phyloP scores from a whole-genome alignment of 768 basidiomycete genomes.

The Phanerochaete carnosa region DNA sequence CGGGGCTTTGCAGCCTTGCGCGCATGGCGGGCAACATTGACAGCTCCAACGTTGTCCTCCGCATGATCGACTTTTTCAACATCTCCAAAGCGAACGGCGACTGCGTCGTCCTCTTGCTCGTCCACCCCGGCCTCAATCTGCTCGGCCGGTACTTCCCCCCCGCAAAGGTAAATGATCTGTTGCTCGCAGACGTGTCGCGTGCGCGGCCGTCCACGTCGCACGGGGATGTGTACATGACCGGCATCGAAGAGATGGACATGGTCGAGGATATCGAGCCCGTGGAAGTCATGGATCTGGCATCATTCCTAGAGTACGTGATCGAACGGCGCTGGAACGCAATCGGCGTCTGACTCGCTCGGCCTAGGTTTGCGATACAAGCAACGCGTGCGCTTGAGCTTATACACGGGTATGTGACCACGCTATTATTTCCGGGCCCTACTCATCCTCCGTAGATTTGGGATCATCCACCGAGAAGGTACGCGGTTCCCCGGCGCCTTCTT shows the following conservation, averaged over 20 bases:
- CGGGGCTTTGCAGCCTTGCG: conserved; percentile 38
- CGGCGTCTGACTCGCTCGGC: not conserved
- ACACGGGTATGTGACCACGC: conserved; percentile 32
- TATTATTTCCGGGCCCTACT: not conserved
- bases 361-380: conserved; percentile 71
- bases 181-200: conserved; percentile 53
- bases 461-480: conserved; percentile 68
- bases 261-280: conserved; percentile 55
- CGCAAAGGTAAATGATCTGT: conserved; percentile 60
- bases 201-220: conserved; percentile 39
- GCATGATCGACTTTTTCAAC: conserved; percentile 62
- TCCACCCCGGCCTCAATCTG: conserved; percentile 66
- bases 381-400: conserved; percentile 68
- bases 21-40: conserved; percentile 48
- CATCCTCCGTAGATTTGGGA: conserved; percentile 39
- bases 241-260: conserved; percentile 41
- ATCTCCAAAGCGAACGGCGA: conserved; percentile 65
- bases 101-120: conserved; percentile 67
- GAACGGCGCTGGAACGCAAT: not conserved
- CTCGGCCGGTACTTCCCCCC: conserved; percentile 70
- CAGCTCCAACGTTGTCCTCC: conserved; percentile 48
- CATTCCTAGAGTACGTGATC: conserved; percentile 62
- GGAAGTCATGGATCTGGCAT: conserved; percentile 74
- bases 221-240: conserved; percentile 50
- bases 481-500: not conserved